Evolutionary conservation across 805 yeast genomes (phyloP).

Genomic region (Kuraishia borneana): DNA sequence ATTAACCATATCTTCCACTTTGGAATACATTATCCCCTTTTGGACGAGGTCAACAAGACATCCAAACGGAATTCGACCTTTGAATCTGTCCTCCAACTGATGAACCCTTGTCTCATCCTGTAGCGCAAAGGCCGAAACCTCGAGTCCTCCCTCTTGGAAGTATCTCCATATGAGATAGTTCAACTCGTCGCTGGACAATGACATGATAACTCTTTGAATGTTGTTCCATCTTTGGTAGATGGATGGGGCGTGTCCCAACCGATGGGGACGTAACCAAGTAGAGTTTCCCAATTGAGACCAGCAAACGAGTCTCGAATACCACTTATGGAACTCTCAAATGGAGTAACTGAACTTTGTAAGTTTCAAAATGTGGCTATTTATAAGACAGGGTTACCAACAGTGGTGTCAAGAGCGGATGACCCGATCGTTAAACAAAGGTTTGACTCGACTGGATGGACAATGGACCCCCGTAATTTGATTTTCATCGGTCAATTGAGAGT

Average conservation of each 20-base stretch:
- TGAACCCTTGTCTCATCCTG: conserved; percentile 62
- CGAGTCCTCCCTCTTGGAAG: conserved; percentile 74
- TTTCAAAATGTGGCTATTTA: conserved; percentile 1
- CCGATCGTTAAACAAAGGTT: neutral
- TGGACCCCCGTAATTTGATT: neutral
- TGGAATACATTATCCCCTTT: conserved; percentile 71
- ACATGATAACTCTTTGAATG: conserved; percentile 31
- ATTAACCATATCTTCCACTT: conserved; percentile 48
- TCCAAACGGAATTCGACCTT: conserved; percentile 58
- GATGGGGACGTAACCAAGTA: too few relatives aligned
- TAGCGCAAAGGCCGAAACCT: conserved; percentile 69
- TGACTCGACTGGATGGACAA: neutral
- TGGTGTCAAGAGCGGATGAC: neutral
- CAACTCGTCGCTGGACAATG: conserved; percentile 71
- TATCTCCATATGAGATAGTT: conserved; percentile 92
- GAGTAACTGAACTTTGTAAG: conserved; percentile 1
- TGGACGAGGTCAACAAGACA: conserved; percentile 74
- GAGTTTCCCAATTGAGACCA: too few relatives aligned
- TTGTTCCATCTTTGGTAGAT: neutral
- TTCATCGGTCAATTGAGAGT: conserved; percentile 1
- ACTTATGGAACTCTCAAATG: too few relatives aligned
- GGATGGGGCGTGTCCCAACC: neutral
- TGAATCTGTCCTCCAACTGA: conserved; percentile 38
- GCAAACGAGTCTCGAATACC: too few relatives aligned
- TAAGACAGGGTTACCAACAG: neutral